Evolutionary conservation across 306 rosid species (phyloP), one percentile per base, ranked within the genome.

Genomic region (Cicer judaicum): DNA sequence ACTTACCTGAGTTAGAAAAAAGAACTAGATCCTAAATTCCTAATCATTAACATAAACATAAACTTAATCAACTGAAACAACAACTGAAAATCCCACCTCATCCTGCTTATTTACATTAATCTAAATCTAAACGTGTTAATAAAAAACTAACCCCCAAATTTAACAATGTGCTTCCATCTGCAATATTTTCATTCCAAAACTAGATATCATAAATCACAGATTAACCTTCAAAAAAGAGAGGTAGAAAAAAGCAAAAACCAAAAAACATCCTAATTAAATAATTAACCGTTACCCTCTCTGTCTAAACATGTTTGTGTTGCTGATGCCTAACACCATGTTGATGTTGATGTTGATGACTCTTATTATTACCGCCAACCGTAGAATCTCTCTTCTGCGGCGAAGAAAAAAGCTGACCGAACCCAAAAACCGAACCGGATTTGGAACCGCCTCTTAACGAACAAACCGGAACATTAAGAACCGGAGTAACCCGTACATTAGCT

Each of bases 381-480:
- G 62, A 63, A 13, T 90, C 96, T 62, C 78, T 86, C 76, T 94
- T 94, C 87, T 90, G 98, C 48, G 86, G 96, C 0, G 90, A 81
- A 0, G 98, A 84, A 68, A 94, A 95, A 1, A 95, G 86, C 65
- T 86, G 99, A 0, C 99, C 96, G 52, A 95, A 90, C 43, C 95
- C 98, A 21, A 95, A 92, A 12, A 88, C 96, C 2, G 96, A 93
- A 29, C 74, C 97, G 10, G 98, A 74, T 70, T 93, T 93, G 0
- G 96, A 89, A 1, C 96, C 79, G 1, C 93, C 97, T 1, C 94
- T 81, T 1, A 95, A 87, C 0, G 99, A 90, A 47, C 97, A 90
- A 34, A 95, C 98, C 8, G 99, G 99, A 8, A 95, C 97, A 67
- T 95, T 92, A 14, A 95, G 89, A 53, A 95, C 99, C 66, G 99